Base-by-base conservation (phyloP, 192 early-diverging fungal genomes). In the Thoreauomyces humboldtii region DNA sequence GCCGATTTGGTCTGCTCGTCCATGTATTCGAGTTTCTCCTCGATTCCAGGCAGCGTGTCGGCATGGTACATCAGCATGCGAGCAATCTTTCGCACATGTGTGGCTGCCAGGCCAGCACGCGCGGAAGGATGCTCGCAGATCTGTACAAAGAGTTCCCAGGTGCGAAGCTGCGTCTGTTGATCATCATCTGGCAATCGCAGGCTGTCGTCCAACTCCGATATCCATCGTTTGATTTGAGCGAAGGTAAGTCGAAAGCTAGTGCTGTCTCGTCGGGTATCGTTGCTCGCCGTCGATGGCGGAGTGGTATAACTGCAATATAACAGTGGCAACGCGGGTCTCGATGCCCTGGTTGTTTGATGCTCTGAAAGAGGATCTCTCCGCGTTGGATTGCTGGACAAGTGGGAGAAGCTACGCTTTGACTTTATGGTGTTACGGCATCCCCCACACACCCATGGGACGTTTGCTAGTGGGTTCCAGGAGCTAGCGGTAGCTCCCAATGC, bases 11-110 rank as follows among this genome's bases (percentile, higher is more conserved):
- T 12, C 9, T 38, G 48, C 9, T 5, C 36, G 32, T 64, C 19
- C 21, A 64, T 47, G 21, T 21, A 53, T 15, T 35, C 48, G n/a
- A 64, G 34, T 53, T 64, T 64, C 24, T 42, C 51, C n/a, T 17
- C 46, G n/a, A 41, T 17, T 22, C 36, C 34, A 15, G 50, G 48
- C 0, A 64, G 19, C 11, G 32, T 37, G 1, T 57, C 55, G 34
- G 17, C 17, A 36, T 57, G 2, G 55, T 7, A 25, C 19, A 15
- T 22, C 25, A 64, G 35, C 62, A 33, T 53, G 9, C 15, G 62
- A 25, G 54, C 19, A 11, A 61, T 44, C 4, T 44, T 22, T 21
- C 17, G 59, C 7, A 48, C 44, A 29, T 61, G 21, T 19, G 14
- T 17, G 6, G 4, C 43, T 25, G 7, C 31, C 42, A 61, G 31